Conservation (phyloP, 176 grass and related monocot species). For the Zizania latifolia region DNA sequence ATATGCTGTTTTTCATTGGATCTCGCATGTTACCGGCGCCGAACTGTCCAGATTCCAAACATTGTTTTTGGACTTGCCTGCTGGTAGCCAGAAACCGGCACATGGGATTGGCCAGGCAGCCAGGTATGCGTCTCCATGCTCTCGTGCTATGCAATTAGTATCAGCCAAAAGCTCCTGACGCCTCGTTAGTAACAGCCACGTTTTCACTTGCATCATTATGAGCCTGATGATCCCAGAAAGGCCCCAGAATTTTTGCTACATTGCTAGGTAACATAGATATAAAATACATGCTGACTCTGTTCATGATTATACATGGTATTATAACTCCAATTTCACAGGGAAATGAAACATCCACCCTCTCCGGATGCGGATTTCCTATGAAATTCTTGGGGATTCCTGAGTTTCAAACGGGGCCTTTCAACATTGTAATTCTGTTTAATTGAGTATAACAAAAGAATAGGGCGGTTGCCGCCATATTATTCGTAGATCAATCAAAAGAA, state of each 20-base stretch:
- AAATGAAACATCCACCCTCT: neutral
- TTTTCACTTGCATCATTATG: neutral
- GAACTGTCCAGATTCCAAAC: conserved; percentile 9
- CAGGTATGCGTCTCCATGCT: conserved; percentile 23
- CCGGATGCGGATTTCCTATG: neutral
- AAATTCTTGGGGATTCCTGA: neutral
- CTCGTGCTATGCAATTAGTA: neutral
- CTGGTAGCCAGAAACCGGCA: conserved; percentile 2
- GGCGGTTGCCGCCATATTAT: neutral
- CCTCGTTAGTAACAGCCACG: neutral
- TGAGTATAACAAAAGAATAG: neutral
- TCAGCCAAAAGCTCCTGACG: neutral
- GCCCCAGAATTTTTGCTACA: neutral
- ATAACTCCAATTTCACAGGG: neutral
- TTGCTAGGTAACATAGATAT: neutral
- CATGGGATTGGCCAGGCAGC: conserved; percentile 24
- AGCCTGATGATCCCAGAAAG: neutral
- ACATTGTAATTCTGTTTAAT: neutral
- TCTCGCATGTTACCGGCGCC: conserved; percentile 19
- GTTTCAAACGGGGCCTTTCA: neutral
- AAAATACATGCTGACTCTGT: too few species aligned
- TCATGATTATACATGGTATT: neutral
- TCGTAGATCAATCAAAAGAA: neutral
- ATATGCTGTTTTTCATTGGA: conserved; percentile 14
- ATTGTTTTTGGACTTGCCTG: conserved; percentile 28